These are phyloP conservation scores for Mycena epipterygia DNA, from an alignment of 768 basidiomycete species.

Conservation along the genomic window DNA sequence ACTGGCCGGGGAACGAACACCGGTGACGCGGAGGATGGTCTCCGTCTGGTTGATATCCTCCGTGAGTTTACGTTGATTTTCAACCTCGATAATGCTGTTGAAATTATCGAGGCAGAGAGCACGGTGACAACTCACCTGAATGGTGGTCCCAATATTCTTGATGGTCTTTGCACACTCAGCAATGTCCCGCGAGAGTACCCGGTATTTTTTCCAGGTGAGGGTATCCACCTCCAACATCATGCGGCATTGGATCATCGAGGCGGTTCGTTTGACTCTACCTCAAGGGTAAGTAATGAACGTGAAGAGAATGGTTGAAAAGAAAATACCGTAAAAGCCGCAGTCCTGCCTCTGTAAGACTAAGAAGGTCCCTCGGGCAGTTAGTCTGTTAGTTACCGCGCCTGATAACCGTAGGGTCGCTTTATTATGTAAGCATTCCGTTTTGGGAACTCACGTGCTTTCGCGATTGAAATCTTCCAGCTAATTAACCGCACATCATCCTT, in stretches of 20 bases:
- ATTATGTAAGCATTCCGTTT: too few species aligned
- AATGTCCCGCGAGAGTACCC: constrained; percentile 2
- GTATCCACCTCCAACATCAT: not conserved
- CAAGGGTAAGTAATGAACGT: not conserved
- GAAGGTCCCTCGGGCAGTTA: constrained; percentile 7
- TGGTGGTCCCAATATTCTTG: not conserved
- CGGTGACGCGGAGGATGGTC: not conserved
- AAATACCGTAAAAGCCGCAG: constrained; percentile 3
- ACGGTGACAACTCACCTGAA: constrained; percentile 15
- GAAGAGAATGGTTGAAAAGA: not conserved
- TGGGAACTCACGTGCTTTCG: too few species aligned
- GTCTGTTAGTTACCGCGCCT: too few species aligned
- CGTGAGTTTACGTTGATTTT: constrained; percentile 6
- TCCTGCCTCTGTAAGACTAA: not conserved
- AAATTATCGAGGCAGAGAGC: too few species aligned
- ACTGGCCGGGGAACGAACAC: not conserved
- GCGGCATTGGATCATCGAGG: constrained; percentile 7
- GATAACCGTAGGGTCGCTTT: too few species aligned
- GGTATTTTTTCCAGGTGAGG: constrained; percentile 20
- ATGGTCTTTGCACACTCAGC: not conserved
- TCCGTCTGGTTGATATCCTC: constrained; percentile 8
- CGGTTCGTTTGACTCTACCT: constrained; percentile 6
- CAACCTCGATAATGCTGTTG: constrained; percentile 7
- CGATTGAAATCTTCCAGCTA: too few species aligned
- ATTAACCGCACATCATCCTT: too few species aligned